Evolutionary conservation across 371 early-diverging fungal genomes (phyloP), one percentile per base, ranked within the genome.

Genomic region (Mortierella sp.): DNA sequence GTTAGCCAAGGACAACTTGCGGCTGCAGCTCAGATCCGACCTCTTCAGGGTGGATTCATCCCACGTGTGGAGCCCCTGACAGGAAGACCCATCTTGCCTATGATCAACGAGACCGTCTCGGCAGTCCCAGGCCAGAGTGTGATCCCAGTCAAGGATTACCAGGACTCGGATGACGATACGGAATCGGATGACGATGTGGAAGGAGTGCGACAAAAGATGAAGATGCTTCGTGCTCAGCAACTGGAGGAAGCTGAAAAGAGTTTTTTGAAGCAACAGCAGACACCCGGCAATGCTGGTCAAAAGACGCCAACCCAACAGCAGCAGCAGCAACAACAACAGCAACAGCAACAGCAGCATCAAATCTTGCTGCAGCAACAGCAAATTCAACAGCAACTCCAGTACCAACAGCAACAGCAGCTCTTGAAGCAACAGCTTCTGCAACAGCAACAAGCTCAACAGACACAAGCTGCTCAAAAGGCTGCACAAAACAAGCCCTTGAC

Each of bases 101-200:
- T 74, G 76, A 54, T 74, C 19, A 74, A 74, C n/a, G 76, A 74
- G 52, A 74, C 76, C 7, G 76, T 74, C 17, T 74, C 76, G 27
- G 76, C 76, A 21, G 76, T 74, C 2, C 76, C 76, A 28, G 76
- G 76, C 10, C 76, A 74, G 61, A 74, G 76, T 24, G 76, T 74
- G 45, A 74, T 74, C 39, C 76, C 76, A 1, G 68, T 74, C 22
- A 74, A 74, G 45, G 76, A 74, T 39, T 74, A 67, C 29, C 76
- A 74, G 50, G 79, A 79, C 29, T 72, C 79, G 28, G 79, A 79
- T 44, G 79, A 79, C 25, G 73, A 79, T 29, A 79, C 79, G 8
- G 79, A 79, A 27, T 74, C 79, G 29, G 79, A 79, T 43, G 74
- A 68, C 25, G 79, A 79, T 60, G 79, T 79, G 5, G 71, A 70